Evolutionary conservation across 1,284 basidiomycete species (phyloP).

Genomic region (Calocybe gambosa): DNA sequence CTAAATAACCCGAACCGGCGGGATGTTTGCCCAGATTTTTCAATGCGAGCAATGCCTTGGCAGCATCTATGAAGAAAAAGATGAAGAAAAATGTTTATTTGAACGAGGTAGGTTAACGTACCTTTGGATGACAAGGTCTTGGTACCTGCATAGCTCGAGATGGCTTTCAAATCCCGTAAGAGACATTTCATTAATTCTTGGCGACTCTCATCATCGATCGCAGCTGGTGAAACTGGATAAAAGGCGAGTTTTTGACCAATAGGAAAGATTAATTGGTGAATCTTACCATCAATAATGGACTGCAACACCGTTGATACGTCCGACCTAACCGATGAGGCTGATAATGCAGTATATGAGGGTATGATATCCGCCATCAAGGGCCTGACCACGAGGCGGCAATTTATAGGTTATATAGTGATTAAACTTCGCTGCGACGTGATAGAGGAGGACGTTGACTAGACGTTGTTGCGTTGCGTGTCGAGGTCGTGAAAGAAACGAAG

Average conservation of each 20-base stretch:
- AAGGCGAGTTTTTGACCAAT: slow-evolving; percentile 4
- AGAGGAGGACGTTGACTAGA: too few species aligned
- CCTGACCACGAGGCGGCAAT: slow-evolving; percentile 1
- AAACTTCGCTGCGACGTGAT: too few species aligned
- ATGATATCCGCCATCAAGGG: slow-evolving; percentile 27
- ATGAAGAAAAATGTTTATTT: slow-evolving; percentile 5
- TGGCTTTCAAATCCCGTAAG: slow-evolving; percentile 51
- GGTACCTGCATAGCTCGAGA: slow-evolving; percentile 10
- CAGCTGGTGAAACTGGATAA: slow-evolving; percentile 32
- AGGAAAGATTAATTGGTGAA: not conserved
- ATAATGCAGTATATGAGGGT: slow-evolving; percentile 41
- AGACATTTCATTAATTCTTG: slow-evolving; percentile 49
- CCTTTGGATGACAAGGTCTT: slow-evolving; percentile 46
- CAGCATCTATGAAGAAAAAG: slow-evolving; percentile 38
- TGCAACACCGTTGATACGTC: slow-evolving; percentile 42
- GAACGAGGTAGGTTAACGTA: slow-evolving; percentile 20
- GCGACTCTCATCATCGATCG: slow-evolving; percentile 39
- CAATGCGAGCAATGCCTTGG: slow-evolving; percentile 61
- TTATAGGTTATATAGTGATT: slow-evolving; percentile 5
- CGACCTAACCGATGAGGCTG: slow-evolving; percentile 36
- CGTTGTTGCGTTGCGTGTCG: slow-evolving; percentile 1
- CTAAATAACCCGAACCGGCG: slow-evolving; percentile 61
- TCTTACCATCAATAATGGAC: slow-evolving; percentile 41
- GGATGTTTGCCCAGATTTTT: slow-evolving; percentile 74
- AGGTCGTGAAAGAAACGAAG: slow-evolving; percentile 10